Evolutionary conservation across 2,329 filamentous ascomycete genomes (phyloP), one percentile per base, ranked within the genome.

Genomic region (Venturia effusa): DNA sequence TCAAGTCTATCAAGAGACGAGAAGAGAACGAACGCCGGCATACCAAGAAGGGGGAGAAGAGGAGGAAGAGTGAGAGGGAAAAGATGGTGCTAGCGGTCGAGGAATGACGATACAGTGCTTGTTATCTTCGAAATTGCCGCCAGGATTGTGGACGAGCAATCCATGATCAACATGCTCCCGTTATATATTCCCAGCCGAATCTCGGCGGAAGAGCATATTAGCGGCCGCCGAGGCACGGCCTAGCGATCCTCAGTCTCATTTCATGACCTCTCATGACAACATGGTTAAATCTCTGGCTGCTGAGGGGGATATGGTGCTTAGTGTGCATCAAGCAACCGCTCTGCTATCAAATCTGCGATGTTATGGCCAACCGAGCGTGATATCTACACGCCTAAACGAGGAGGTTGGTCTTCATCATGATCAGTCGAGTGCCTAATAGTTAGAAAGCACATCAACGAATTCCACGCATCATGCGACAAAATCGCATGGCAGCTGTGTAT

Each of bases 1-100:
- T 97, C 70, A 86, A 86, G 75, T 84, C 90, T 40, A 89, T 97
- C 74, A 96, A 96, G 85, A 83, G 90, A 70, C 87, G 87, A 69
- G 90, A 96, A 71, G 94, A 99, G 80, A 99, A 99, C 73, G 90
- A 96, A 77, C 84, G 94, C 68, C 91, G 90, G 75, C 93, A 99
- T 75, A 88, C 86, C 65, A 91, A 88, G 80, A 93, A 94, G 80
- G 88, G 90, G 70, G 85, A 88, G 69, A 81, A 87, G 74, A 84
- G 84, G 75, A 81, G 90, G 70, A 83, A 84, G 74, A 86, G 85
- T 67, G 92, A 96, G 78, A 85, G 94, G 73, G 92, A 97, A 77
- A 97, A 97, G 84, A 93, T 95, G 83, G 82, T 99, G 64, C 73
- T 97, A 73, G 86, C 87, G 40, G 80, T 77, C 27, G 85, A 87